phyloP scores from a whole-genome alignment of 305 asterid genomes.

The Fraxinus velutina region DNA sequence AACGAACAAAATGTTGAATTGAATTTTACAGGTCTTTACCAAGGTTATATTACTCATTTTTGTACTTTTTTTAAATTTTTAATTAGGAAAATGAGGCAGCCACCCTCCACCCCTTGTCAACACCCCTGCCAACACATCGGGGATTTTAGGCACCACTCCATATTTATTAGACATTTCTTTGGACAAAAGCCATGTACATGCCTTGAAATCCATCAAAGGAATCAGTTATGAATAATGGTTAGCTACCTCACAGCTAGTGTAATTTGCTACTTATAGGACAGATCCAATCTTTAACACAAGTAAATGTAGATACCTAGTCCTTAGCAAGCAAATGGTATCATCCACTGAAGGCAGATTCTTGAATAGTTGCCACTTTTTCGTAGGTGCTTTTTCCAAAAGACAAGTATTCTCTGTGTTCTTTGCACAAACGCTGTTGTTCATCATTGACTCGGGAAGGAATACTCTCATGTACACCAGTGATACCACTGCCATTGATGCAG shows the following conservation, averaged over 20 bases:
- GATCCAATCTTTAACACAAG: background rate
- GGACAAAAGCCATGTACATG: background rate
- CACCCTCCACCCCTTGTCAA: background rate
- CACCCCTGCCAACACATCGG: background rate
- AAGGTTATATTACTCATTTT: background rate
- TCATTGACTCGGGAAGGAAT: slow-evolving; percentile 62
- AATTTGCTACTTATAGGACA: background rate
- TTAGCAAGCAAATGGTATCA: slow-evolving; percentile 59
- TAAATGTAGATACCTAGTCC: slow-evolving; percentile 46
- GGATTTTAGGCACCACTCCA: background rate
- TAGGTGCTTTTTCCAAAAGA: slow-evolving; percentile 63
- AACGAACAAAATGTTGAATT: background rate
- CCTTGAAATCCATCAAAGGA: background rate
- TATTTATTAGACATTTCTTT: background rate
- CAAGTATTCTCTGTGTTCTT: slow-evolving; percentile 48
- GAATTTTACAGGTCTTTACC: background rate
- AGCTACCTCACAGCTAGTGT: background rate
- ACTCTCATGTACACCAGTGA: slow-evolving; percentile 71
- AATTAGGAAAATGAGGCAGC: background rate
- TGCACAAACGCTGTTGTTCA: slow-evolving; percentile 3
- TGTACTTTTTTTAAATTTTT: background rate
- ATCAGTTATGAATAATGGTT: background rate
- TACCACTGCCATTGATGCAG: slow-evolving; percentile 57
- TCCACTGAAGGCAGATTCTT: slow-evolving; percentile 52
- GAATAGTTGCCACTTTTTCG: slow-evolving; percentile 43